Evolutionary conservation across 768 basidiomycete species (phyloP).

Genomic region (Brasilioporus rufonigricans): DNA sequence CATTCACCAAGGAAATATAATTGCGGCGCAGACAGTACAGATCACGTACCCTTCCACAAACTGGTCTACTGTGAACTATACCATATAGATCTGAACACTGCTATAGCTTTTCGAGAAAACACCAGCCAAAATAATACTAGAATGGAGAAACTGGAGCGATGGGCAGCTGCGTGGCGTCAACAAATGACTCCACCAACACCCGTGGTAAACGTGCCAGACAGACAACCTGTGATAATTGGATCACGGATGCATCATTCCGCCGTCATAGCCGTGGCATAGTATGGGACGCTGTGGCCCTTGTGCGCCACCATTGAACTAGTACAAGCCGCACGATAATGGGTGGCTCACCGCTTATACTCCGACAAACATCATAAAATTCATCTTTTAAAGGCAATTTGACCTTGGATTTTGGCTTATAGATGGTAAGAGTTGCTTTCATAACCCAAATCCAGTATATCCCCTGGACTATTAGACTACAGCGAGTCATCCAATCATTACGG

Average conservation of each 20-base stretch:
- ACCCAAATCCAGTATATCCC: too few relatives aligned
- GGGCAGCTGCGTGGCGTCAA: background rate
- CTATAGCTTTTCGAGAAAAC: background rate
- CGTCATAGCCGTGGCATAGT: background rate
- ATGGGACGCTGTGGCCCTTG: background rate
- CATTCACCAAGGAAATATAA: background rate
- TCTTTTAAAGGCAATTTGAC: too few relatives aligned
- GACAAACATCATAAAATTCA: too few relatives aligned
- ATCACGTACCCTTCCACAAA: background rate
- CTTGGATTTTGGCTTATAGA: too few relatives aligned
- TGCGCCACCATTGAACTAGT: background rate
- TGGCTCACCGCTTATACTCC: too few relatives aligned
- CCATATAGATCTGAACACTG: background rate
- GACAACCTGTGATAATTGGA: background rate
- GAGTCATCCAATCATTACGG: background rate
- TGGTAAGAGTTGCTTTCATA: too few relatives aligned
- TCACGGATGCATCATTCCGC: background rate
- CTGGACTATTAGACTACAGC: too few relatives aligned
- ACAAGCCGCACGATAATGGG: background rate
- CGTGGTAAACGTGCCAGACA: background rate
- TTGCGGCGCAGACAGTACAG: background rate
- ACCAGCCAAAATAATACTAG: background rate
- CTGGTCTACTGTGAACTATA: background rate
- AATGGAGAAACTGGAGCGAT: background rate
- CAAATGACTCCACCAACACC: background rate